Evolutionary conservation across 1,284 basidiomycete species (phyloP).

Genomic region (Naganishia liquefaciens): DNA sequence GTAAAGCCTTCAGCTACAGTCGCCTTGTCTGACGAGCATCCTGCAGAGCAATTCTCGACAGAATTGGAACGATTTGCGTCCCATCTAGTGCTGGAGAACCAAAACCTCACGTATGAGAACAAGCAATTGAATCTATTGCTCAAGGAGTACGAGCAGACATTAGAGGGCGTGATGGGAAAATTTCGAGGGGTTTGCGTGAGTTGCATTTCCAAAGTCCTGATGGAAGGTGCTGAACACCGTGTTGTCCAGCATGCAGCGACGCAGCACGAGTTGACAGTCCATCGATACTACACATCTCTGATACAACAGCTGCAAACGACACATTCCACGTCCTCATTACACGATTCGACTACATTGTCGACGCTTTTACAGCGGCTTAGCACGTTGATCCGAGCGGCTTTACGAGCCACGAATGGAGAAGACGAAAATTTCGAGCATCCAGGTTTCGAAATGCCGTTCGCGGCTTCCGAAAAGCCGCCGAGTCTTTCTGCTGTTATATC

Average conservation of each 20-base stretch:
- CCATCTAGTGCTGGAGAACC: conserved; percentile 90
- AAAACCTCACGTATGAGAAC: conserved; percentile 87
- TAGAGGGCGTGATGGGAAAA: conserved; percentile 95
- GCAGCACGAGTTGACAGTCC: conserved; percentile 83
- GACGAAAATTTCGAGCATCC: conserved; percentile 44
- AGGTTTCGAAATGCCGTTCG: conserved; percentile 18
- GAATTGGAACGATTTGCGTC: conserved; percentile 89
- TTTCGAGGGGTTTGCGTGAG: conserved; percentile 88
- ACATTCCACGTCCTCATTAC: conserved; percentile 63
- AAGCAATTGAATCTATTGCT: conserved; percentile 83
- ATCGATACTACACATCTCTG: conserved; percentile 85
- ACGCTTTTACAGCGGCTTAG: conserved; percentile 72
- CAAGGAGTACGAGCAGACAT: conserved; percentile 91
- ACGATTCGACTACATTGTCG: conserved; percentile 63
- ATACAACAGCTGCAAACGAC: conserved; percentile 72
- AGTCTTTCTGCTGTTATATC: conserved; percentile 21
- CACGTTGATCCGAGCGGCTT: conserved; percentile 68
- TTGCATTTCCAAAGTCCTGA: conserved; percentile 34
- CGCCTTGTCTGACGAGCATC: background rate
- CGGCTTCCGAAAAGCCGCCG: conserved; percentile 3
- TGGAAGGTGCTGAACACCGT: background rate
- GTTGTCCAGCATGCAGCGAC: conserved; percentile 77
- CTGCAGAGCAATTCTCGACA: conserved; percentile 82
- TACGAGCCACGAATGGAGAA: conserved; percentile 72
- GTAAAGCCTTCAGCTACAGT: too few relatives aligned